Evolutionary conservation across 805 yeast species (phyloP), one percentile per base, ranked within the genome.

Genomic region (Ogataea minuta): DNA sequence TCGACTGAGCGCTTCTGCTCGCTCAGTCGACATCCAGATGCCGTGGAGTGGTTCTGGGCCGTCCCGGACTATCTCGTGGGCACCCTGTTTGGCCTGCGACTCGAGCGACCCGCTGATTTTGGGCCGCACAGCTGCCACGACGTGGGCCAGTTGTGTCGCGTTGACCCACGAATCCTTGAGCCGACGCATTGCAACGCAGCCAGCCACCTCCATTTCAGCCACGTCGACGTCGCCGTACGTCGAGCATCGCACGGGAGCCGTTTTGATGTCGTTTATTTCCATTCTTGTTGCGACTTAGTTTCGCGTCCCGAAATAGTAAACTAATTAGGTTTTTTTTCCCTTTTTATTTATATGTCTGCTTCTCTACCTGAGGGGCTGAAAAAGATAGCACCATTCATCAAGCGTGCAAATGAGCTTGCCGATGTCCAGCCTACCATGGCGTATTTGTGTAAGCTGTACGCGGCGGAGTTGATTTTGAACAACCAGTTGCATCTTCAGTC

Each of bases 41-140:
- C 89, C 90, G 56, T 81, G 86, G 58, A 77, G 79, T 50, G 78
- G 77, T n/a, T 85, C 86, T 46, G 79, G 76, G 0, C 86, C 87
- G 24, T 86, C 86, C 57, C 80, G 84, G 17, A 81, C 80, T 50
- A 80, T 81, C 50, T 82, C 89, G 53, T 78, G 82, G 24, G 64
- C 66, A n/a, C 84, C 81, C 6, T 77, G 72, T 41, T 71, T 76
- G 28, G 79, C 78, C 48, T 80, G 86, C 46, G 71, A 70, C 45
- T 81, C 88, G 44, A 82, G 71, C 34, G 79, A 69, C 43, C 80
- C 72, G 7, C 84, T 77, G 33, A 86, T 64, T 43, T 74, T 72
- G 14, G 83, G 77, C 51, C 80, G 74, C 49, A 84, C 86, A 41
- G 79, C 71, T 33, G 81, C 80, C 17, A 84, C 86, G 19, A 81